These are phyloP conservation scores for Verticillium nubilum DNA, from an alignment of 2,329 filamentous ascomycete genomes.

Conservation along the genomic window DNA sequence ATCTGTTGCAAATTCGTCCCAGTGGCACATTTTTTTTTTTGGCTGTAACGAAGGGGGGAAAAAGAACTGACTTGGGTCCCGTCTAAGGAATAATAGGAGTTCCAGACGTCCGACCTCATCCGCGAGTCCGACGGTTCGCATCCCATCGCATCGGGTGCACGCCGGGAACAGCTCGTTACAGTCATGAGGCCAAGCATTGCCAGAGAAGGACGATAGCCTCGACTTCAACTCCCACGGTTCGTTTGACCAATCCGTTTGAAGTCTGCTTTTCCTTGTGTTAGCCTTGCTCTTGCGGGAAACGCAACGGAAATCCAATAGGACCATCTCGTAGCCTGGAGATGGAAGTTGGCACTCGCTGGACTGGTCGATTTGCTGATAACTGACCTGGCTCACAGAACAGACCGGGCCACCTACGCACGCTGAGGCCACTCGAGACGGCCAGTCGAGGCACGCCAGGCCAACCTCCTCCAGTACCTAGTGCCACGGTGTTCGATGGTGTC, in stretches of 20 bases:
- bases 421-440: neutral
- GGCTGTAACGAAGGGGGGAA: neutral
- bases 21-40: neutral
- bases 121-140: neutral
- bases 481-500: neutral
- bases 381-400: neutral
- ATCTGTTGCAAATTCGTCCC: neutral
- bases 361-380: too few relatives aligned
- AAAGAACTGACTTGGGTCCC: neutral
- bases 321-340: neutral
- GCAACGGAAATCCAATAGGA: too few relatives aligned
- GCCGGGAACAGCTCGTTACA: neutral
- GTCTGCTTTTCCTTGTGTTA: too few relatives aligned
- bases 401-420: neutral
- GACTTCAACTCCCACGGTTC: neutral
- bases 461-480: neutral
- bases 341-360: neutral
- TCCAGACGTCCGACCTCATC: neutral
- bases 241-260: too few relatives aligned
- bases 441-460: neutral
- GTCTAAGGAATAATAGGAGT: neutral
- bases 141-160: neutral
- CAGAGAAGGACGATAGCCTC: neutral
- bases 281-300: too few relatives aligned
- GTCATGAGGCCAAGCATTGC: neutral